Base-by-base conservation (phyloP, 73 alveolate genomes). In the Tetrahymena malaccensis region DNA sequence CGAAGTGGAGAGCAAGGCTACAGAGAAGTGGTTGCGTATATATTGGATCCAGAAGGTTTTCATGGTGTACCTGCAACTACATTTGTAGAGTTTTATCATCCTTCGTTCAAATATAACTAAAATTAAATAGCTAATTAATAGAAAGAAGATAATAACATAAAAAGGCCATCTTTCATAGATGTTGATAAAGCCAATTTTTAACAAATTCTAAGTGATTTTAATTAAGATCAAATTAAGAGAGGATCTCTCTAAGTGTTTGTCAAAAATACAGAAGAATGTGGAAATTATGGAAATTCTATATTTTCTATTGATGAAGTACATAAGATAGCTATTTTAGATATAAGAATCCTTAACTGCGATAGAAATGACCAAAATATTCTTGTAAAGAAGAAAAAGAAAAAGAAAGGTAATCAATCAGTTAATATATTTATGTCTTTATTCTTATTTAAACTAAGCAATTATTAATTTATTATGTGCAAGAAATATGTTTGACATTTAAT, bases 11-110 rank as follows among this genome's bases (percentile, higher is more conserved):
- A 99, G 96, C 99, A 99, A 3, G 98, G 98, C 37, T 98, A 98
- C 84, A 96, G 99, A 95, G 99, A 99, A 97, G 99, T 98, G n/a
- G 99, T 99, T 27, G 98, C 99, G 15, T 99, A 98, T 97, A 94
- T 98, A 85, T 95, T 99, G 22, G 99, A 99, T 96, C 44, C 50
- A 38, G 98, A 96, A 34, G 95, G 96, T 43, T 98, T 96, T 93
- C 98, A 99, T 70, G 96, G 97, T 89, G 99, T 99, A 1, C 99
- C 99, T 22, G 95, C 99, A 25, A 99, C 99, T 35, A 97, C 99
- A 40, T 98, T 98, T 96, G 99, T 98, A 5, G 99, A 99, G 96
- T 97, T 98, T 70, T 96, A 97, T 96, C 99, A 99, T 96, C 98
- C 98, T 55, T 83, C 98, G n/a, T 98, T 98, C 96, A 96, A 97